Conservation (phyloP, 1,284 basidiomycete species). For the Gymnopus androsaceus region DNA sequence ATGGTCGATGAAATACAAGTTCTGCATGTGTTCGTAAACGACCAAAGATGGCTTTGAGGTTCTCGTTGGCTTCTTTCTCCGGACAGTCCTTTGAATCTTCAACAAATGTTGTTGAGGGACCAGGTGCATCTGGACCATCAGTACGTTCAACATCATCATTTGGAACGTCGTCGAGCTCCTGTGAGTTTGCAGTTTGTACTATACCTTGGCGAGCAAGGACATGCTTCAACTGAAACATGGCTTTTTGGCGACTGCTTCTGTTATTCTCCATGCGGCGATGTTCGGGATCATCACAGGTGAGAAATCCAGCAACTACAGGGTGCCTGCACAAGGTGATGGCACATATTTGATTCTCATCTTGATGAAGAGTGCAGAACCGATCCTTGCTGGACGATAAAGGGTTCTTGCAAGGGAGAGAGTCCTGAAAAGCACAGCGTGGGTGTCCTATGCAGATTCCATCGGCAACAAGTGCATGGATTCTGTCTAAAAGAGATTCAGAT, state of each 20-base stretch:
- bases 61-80: too few species aligned
- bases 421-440: conserved; percentile 31
- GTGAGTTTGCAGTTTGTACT: neutral
- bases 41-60: too few species aligned
- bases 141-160: too few species aligned
- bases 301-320: neutral
- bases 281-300: neutral
- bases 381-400: conserved; percentile 20
- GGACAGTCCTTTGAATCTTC: too few species aligned
- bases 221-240: neutral
- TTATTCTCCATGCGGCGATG: neutral
- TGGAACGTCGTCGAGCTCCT: too few species aligned
- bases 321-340: conserved; percentile 18
- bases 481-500: too few species aligned
- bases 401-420: conserved; percentile 17
- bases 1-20: too few species aligned
- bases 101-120: too few species aligned
- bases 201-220: neutral
- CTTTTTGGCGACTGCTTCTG: neutral
- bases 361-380: conserved; percentile 29
- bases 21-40: too few species aligned
- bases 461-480: conserved; percentile 24
- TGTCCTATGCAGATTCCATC: conserved; percentile 35
- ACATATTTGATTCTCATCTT: conserved; percentile 19
- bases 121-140: too few species aligned